Evolutionary conservation across 352 stramenopile species (phyloP).

Genomic region (Globisporangium nodosum): DNA sequence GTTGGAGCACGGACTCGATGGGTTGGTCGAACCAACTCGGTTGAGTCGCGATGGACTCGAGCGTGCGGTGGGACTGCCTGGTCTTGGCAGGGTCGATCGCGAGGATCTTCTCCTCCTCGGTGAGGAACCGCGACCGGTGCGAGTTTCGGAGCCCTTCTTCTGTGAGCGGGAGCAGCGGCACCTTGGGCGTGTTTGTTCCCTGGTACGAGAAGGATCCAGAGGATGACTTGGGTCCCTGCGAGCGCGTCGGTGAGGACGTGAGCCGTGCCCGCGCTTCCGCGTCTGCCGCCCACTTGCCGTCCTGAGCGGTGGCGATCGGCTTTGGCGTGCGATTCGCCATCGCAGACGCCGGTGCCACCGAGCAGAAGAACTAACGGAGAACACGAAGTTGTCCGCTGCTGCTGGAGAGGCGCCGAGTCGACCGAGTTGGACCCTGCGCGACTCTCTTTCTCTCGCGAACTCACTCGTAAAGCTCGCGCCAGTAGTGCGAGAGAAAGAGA

Average conservation of each 20-base stretch:
- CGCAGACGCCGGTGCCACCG: too few relatives aligned
- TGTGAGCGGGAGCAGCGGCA: conserved; percentile 5
- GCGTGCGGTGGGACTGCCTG: conserved; percentile 25
- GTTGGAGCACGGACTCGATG: conserved; percentile 20
- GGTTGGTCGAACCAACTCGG: conserved; percentile 24
- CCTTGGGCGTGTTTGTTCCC: conserved; percentile 5
- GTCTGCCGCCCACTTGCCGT: conserved; percentile 9
- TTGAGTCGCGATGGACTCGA: conserved; percentile 24
- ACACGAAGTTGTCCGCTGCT: too few relatives aligned
- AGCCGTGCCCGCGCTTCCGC: conserved; percentile 4
- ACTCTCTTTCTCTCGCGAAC: too few relatives aligned
- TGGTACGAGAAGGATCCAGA: conserved; percentile 13
- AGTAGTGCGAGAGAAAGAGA: too few relatives aligned
- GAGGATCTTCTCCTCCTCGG: conserved; percentile 30
- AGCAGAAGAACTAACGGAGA: too few relatives aligned
- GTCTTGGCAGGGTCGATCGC: conserved; percentile 27
- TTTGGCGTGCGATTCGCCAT: conserved; percentile 9
- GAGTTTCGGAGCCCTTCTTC: conserved; percentile 3
- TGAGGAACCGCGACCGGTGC: conserved; percentile 30
- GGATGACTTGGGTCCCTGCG: conserved; percentile 8
- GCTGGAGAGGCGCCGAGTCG: too few relatives aligned
- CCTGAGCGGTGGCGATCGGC: neutral
- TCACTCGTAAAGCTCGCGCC: too few relatives aligned
- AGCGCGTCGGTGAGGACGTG: conserved; percentile 11
- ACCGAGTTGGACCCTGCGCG: too few relatives aligned